phyloP scores from a whole-genome alignment of 345 rosid genomes.

The Laguncularia racemosa region DNA sequence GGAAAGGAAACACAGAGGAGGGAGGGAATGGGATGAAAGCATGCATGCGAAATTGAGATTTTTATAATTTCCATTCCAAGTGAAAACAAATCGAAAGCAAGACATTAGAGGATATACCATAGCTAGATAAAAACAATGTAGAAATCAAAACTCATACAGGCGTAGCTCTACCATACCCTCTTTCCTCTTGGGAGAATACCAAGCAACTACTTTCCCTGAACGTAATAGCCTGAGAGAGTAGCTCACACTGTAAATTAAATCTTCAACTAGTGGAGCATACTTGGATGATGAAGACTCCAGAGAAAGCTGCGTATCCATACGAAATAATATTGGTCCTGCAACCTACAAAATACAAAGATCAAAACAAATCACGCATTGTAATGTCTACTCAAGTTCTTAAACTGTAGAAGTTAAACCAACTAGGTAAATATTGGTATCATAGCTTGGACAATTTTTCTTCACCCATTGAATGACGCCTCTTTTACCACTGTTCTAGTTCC shows the following conservation, averaged over 20 bases:
- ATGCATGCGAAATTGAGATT: no score
- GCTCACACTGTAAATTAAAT: slow-evolving; percentile 53
- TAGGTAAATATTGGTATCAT: no score
- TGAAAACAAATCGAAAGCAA: no score
- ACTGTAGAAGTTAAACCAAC: no score
- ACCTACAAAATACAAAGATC: slow-evolving; percentile 29
- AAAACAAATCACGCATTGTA: background rate
- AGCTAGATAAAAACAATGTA: background rate
- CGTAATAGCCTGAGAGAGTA: slow-evolving; percentile 61
- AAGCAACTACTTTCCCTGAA: slow-evolving; percentile 77
- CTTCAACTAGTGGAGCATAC: slow-evolving; percentile 41
- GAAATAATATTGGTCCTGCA: slow-evolving; percentile 60
- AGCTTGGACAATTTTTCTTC: no score
- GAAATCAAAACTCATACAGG: slow-evolving; percentile 45
- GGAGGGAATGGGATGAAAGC: no score
- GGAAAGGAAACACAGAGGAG: no score
- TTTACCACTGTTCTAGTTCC: no score
- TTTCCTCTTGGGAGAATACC: slow-evolving; percentile 84
- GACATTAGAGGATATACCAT: no score
- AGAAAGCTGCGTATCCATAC: slow-evolving; percentile 53
- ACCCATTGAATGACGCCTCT: no score
- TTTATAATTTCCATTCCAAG: no score
- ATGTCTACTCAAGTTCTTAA: no score
- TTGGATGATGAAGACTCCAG: slow-evolving; percentile 32
- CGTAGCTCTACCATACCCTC: slow-evolving; percentile 88